Conservation (phyloP, 768 basidiomycete species). For the Lyophyllum atratum region DNA sequence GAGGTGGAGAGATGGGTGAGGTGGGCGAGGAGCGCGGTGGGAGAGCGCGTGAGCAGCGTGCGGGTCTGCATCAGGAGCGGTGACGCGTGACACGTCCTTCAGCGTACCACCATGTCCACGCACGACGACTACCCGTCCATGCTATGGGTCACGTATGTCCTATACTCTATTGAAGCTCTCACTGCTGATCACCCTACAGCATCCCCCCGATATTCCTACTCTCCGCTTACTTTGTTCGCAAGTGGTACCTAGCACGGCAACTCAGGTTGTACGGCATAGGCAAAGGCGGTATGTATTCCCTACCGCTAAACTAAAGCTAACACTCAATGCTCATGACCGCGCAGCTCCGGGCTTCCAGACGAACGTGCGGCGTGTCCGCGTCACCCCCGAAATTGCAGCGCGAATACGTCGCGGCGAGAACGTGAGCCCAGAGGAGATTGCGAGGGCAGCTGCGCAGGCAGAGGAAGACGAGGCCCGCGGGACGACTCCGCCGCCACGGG, state of each 20-base stretch:
- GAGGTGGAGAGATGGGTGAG: constrained; percentile 29
- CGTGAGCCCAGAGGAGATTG: constrained; percentile 55
- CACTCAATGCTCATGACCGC: neutral
- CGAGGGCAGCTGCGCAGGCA: constrained; percentile 44
- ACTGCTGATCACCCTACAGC: constrained; percentile 22
- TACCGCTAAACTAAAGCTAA: neutral
- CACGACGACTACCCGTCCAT: constrained; percentile 38
- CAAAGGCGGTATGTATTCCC: constrained; percentile 46
- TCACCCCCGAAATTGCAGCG: constrained; percentile 57
- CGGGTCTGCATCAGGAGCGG: constrained; percentile 33
- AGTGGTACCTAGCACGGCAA: constrained; percentile 49
- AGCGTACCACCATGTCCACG: constrained; percentile 2
- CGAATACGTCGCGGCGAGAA: constrained; percentile 53
- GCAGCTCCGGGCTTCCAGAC: constrained; percentile 59
- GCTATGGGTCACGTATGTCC: constrained; percentile 48
- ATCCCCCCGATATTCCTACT: constrained; percentile 46
- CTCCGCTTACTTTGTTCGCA: constrained; percentile 47
- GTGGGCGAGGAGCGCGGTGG: constrained; percentile 34
- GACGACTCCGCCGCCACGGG: neutral
- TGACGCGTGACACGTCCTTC: constrained; percentile 4
- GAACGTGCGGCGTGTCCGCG: constrained; percentile 46
- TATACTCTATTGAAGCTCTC: neutral
- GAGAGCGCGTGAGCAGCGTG: constrained; percentile 42
- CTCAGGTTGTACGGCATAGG: constrained; percentile 53
- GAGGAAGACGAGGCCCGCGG: constrained; percentile 31